phyloP scores from a whole-genome alignment of 371 early-diverging fungal species.

The Mucor velutinosus region DNA sequence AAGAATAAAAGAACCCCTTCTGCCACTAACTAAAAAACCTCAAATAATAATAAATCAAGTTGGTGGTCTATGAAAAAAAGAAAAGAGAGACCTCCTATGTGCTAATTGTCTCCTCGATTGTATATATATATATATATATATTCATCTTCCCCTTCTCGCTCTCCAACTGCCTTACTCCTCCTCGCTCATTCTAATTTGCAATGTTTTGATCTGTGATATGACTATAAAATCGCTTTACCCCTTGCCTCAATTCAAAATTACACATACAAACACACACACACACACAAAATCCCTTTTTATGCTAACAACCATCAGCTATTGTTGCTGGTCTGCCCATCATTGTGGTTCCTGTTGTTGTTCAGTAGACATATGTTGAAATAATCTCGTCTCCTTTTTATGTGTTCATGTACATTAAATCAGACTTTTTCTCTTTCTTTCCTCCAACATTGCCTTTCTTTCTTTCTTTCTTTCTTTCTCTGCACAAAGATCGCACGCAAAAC shows the following conservation, averaged over 20 bases:
- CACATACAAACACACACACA: neutral
- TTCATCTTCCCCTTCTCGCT: neutral
- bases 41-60: neutral
- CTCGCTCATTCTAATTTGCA: neutral
- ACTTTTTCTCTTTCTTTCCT: neutral
- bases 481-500: neutral
- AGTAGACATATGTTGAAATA: neutral
- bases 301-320: neutral
- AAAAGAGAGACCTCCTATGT: neutral
- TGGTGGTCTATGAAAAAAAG: neutral
- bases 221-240: neutral
- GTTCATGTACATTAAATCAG: neutral
- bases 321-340: neutral
- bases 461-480: neutral
- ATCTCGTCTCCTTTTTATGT: neutral
- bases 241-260: neutral
- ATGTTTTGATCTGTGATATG: neutral
- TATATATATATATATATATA: neutral
- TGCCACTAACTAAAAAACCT: neutral
- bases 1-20: neutral
- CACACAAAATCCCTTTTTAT: neutral
- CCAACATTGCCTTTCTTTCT: neutral
- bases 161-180: neutral
- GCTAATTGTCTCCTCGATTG: neutral
- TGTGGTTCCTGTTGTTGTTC: neutral